Evolutionary conservation across 108 stramenopile species (phyloP).

Genomic region (Nitzschia sp.): DNA sequence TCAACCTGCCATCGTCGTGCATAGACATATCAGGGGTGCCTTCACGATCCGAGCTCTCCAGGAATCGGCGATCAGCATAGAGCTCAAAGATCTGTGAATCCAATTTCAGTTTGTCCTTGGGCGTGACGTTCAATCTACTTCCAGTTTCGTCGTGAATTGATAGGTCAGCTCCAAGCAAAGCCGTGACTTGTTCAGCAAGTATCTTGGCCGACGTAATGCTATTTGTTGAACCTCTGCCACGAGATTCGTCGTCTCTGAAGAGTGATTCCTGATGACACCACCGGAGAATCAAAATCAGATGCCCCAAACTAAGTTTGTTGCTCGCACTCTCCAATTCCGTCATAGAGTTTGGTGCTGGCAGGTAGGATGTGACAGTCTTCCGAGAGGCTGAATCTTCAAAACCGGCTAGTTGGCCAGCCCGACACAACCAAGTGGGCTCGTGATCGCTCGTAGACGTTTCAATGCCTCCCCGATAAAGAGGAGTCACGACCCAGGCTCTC

Average conservation of each 20-base stretch:
- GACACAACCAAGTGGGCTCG: slow-evolving; percentile 28
- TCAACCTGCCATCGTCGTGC: slow-evolving; percentile 26
- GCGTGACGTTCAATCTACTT: slow-evolving; percentile 3
- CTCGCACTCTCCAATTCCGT: slow-evolving; percentile 31
- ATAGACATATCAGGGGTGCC: neutral
- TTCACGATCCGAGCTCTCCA: neutral
- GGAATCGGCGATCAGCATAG: slow-evolving; percentile 36
- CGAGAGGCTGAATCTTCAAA: slow-evolving; percentile 55
- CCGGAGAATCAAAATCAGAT: slow-evolving; percentile 58
- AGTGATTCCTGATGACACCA: slow-evolving; percentile 62
- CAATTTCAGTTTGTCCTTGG: slow-evolving; percentile 23
- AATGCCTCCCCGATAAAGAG: slow-evolving; percentile 12
- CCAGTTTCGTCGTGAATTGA: slow-evolving; percentile 47
- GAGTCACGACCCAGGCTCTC: slow-evolving; percentile 42
- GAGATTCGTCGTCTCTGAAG: neutral
- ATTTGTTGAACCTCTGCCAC: neutral
- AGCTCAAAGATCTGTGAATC: slow-evolving; percentile 68
- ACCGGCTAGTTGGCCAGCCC: slow-evolving; percentile 48
- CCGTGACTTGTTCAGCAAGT: slow-evolving; percentile 51
- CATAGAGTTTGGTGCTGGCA: slow-evolving; percentile 51
- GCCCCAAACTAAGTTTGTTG: slow-evolving; percentile 39
- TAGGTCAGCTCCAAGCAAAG: slow-evolving; percentile 57
- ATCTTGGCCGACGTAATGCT: slow-evolving; percentile 12
- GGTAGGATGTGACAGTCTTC: slow-evolving; percentile 32
- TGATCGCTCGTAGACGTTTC: slow-evolving; percentile 8